Base-by-base conservation (phyloP, 2,329 filamentous ascomycete species). In the Hypoxylon sp. region DNA sequence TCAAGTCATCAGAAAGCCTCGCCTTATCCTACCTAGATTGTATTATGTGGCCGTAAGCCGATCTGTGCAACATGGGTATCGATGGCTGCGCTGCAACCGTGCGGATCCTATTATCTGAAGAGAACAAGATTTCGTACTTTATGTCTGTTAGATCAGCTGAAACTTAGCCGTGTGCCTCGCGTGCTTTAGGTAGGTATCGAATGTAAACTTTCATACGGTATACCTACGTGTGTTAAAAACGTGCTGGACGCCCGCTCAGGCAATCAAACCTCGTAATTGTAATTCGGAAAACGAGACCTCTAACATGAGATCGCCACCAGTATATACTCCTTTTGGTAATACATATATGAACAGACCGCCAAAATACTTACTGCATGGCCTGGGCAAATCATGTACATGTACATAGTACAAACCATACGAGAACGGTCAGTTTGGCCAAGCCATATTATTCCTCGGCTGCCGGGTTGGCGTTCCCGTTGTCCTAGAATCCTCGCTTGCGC, bases 401-500 rank as follows among this genome's bases (percentile, higher is more conserved):
- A 51, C 27, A 34, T 4, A 43, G 7, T 25, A 13, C 23, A n/a
- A 29, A 25, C 5, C 9, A 25, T 25, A 6, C 21, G n/a, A n/a
- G n/a, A n/a, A 20, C 34, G 13, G 7, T 45, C 49, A 59, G 46
- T 46, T 35, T 46, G 43, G 41, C 9, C 35, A 45, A 27, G 35
- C 20, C 21, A 29, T 47, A 17, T 31, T 44, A 17, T 31, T 44
- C 44, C 42, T 57, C 32, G 47, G 49, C 35, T 51, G 48, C 43
- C 53, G 59, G 47, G 42, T 56, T 17, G 59, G 56, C 31, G 62
- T 58, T 41, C 35, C 51, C 21, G 41, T 26, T 15, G 26, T 53
- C 8, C 29, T 35, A 31, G 27, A 23, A 38, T 57, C 50, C 19
- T 48, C 51, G 16, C 35, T 25, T 13, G 42, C 43, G 34, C 30